Conservation (phyloP, 169 alveolate species). For the Plasmodium billcollinsi region DNA sequence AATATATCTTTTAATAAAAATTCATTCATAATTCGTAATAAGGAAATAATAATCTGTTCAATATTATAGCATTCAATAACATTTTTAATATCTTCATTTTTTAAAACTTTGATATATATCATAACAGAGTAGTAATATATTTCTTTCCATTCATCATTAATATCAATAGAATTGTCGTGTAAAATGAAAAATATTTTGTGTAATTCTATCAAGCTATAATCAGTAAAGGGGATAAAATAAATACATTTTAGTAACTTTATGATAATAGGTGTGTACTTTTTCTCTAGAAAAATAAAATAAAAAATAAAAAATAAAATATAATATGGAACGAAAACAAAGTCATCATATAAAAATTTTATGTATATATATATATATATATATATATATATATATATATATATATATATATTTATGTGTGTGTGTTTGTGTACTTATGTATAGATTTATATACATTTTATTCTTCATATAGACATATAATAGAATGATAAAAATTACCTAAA, state of each 20-base stretch:
- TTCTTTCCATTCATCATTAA: conserved; percentile 62
- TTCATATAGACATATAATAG: neutral
- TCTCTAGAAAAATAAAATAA: conserved; percentile 11
- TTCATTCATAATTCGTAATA: conserved; percentile 51
- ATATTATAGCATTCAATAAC: conserved; percentile 28
- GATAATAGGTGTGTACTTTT: conserved; percentile 35
- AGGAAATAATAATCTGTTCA: conserved; percentile 21
- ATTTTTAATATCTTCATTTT: conserved; percentile 34
- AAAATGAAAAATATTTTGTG: conserved; percentile 69
- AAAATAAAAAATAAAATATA: neutral
- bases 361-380: neutral
- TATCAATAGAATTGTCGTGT: conserved; percentile 19
- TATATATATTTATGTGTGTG: neutral
- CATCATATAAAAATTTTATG: neutral
- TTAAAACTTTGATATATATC: conserved; percentile 54
- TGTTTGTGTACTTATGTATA: conserved; percentile 3
- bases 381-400: conserved; percentile 1
- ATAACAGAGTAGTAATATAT: conserved; percentile 59
- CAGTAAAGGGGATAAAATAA: conserved; percentile 41
- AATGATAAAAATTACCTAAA: conserved; percentile 38
- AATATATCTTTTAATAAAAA: conserved; percentile 20
- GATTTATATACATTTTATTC: neutral
- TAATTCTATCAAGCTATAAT: conserved; percentile 42
- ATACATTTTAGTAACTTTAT: conserved; percentile 41
- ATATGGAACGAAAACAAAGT: too few species aligned